A percentile compares a stretch with the other conserved stretches of the same genome.
phyloP scores from a whole-genome alignment of 495 filamentous ascomycete genomes.

The Hyaloscypha finlandica region DNA sequence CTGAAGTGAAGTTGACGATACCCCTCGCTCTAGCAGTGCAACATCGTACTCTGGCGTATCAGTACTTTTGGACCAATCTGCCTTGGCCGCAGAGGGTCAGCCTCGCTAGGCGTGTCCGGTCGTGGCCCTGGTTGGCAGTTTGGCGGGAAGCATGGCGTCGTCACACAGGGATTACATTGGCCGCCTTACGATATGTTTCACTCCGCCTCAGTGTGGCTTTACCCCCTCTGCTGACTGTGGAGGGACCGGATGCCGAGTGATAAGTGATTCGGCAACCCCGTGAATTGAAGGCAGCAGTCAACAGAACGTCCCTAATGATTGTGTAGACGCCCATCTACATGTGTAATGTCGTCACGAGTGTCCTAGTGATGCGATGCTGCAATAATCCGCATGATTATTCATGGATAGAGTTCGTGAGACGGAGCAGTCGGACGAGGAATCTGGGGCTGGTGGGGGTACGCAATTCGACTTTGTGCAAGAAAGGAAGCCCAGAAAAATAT shows the following conservation, averaged over 20 bases:
- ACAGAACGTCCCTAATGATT: not conserved
- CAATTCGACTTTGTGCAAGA: not conserved
- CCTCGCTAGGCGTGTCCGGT: conserved; percentile 48
- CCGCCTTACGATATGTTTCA: not conserved
- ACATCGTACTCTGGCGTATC: not conserved
- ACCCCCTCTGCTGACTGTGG: conserved; percentile 18
- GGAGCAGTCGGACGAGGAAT: not conserved
- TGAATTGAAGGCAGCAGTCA: conserved; percentile 25
- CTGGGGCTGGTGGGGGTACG: not conserved
- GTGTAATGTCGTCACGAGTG: conserved; percentile 4
- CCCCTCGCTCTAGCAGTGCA: not conserved
- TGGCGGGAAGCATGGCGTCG: too few species aligned
- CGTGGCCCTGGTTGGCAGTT: not conserved
- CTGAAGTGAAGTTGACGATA: conserved; percentile 9
- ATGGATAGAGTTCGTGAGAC: not conserved
- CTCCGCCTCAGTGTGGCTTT: not conserved
- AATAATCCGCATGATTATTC: not conserved
- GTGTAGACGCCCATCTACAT: conserved; percentile 1
- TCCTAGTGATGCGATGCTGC: not conserved
- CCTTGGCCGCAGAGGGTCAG: conserved; percentile 63
- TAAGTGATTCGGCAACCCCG: conserved; percentile 23
- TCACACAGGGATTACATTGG: not conserved
- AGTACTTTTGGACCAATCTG: not conserved
- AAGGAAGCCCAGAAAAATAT: not conserved
- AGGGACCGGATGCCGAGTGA: not conserved